phyloP scores from a whole-genome alignment of 2,329 filamentous ascomycete genomes.

The Alternaria arbusti region DNA sequence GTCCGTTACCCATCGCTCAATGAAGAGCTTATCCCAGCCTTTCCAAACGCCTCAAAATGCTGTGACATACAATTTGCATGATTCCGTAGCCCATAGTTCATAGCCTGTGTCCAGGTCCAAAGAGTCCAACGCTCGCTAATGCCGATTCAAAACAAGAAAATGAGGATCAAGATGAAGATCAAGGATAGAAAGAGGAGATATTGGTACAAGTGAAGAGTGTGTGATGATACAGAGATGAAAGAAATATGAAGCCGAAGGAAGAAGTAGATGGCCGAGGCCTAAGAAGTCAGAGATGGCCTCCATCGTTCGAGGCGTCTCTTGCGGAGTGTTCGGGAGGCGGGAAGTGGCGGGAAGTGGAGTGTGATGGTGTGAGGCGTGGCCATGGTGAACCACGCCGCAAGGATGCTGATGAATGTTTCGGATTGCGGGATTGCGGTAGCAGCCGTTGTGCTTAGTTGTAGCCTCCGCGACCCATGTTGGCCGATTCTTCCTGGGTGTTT shows the following conservation, averaged over 20 bases:
- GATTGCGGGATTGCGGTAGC: constrained; percentile 21
- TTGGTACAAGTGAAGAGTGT: background rate
- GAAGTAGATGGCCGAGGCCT: background rate
- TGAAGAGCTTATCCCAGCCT: constrained; percentile 20
- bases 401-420: constrained; percentile 8
- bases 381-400: background rate
- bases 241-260: background rate
- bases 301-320: constrained; percentile 39
- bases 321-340: constrained; percentile 27
- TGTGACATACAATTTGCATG: background rate
- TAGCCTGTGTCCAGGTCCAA: background rate
- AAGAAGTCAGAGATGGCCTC: constrained; percentile 7
- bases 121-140: constrained; percentile 23
- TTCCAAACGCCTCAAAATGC: background rate
- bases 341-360: constrained; percentile 12
- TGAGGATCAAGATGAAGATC: background rate
- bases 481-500: constrained; percentile 11
- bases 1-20: constrained; percentile 12
- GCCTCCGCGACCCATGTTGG: constrained; percentile 44
- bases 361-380: constrained; percentile 4
- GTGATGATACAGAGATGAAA: constrained; percentile 6
- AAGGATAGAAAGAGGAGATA: background rate
- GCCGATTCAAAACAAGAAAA: constrained; percentile 5
- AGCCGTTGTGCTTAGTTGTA: constrained; percentile 38
- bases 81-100: background rate